A percentile compares a stretch with the other conserved stretches of the same genome.
phyloP scores from a whole-genome alignment of 805 yeast genomes.

The Myxozyma monticola region DNA sequence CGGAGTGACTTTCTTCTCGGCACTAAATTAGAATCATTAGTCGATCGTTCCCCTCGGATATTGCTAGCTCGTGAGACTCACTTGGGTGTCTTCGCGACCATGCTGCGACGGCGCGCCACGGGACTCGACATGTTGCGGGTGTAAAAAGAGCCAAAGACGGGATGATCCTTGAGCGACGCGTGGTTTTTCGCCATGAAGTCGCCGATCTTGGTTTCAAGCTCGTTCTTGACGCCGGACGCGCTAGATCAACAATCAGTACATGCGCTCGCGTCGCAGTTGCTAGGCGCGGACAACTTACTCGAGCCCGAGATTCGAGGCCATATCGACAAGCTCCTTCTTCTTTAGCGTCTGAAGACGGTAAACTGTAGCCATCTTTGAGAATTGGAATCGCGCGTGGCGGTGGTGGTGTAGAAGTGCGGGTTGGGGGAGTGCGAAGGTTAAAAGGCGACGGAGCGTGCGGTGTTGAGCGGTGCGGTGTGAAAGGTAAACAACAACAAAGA shows the following conservation, averaged over 20 bases:
- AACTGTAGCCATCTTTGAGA: constrained; percentile 4
- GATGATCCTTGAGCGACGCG: constrained; percentile 24
- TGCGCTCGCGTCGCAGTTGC: not conserved
- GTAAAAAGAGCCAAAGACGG: constrained; percentile 30
- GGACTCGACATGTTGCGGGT: too few relatives aligned
- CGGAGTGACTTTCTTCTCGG: not conserved
- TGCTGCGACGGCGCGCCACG: too few relatives aligned
- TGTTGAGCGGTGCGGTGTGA: not conserved
- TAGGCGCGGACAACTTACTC: constrained; percentile 34
- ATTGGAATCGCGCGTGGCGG: not conserved
- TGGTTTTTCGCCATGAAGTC: constrained; percentile 28
- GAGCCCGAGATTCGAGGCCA: constrained; percentile 42
- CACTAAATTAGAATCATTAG: too few relatives aligned
- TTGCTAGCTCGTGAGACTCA: constrained; percentile 1
- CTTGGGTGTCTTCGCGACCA: too few relatives aligned
- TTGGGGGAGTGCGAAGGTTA: too few relatives aligned
- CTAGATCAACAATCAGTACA: constrained; percentile 7
- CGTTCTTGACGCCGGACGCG: constrained; percentile 36
- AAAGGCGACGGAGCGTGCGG: not conserved
- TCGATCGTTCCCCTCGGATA: too few relatives aligned
- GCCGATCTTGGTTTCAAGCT: constrained; percentile 36
- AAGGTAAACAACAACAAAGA: constrained; percentile 1
- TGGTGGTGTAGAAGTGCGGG: too few relatives aligned
- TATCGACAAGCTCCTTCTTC: constrained; percentile 42
- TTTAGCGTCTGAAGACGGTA: constrained; percentile 39